Evolutionary conservation across 2,329 filamentous ascomycete genomes (phyloP), one percentile per base, ranked within the genome.

Genomic region (Aureobasidium sp.): DNA sequence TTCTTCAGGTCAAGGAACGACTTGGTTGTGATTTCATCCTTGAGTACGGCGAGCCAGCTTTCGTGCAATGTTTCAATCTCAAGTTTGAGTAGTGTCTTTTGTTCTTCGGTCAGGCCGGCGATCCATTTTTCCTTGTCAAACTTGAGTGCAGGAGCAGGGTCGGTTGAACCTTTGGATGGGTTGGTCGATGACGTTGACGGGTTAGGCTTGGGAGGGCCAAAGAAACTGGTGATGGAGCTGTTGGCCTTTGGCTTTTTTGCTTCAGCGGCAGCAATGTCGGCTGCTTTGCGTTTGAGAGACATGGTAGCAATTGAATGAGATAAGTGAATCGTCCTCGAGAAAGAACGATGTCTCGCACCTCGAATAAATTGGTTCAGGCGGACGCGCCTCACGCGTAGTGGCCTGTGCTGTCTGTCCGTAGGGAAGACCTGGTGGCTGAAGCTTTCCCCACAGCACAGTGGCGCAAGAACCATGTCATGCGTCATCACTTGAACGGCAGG

Each of bases 41-140:
- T 96, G 63, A 99, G 81, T 66, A 89, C 86, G 16, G 86, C 86
- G 65, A 99, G 80, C 93, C 94, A 99, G 77, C 88, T 95, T 63
- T 92, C 89, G 71, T 97, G 84, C 64, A 99, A 78, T 0, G 92
- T 97, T 48, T 95, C 86, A 67, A 99, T 96, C 77, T 99, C 94
- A 44, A 99, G 82, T 70, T 89, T 81, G 53, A 99, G 81, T 50
- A 97, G 79, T 58, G 87, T 81, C 71, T 85, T 90, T 74, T 97
- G 90, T 77, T 99, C 94, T 0, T 83, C 75, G 0, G 84, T 91
- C 65, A 99, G 80, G 62, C 84, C 83, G 25, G 84, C 83, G n/a
- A 92, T 81, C 94, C 94, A 99, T 75, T 89, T 90, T 49, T 85
- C 84, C 79, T 96, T 97, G 79, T 97, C 83, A 72, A 97, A 97